Evolutionary conservation across 139 green algal genomes (phyloP), one percentile per base, ranked within the genome.

Genomic region (Tetraselmis chui): DNA sequence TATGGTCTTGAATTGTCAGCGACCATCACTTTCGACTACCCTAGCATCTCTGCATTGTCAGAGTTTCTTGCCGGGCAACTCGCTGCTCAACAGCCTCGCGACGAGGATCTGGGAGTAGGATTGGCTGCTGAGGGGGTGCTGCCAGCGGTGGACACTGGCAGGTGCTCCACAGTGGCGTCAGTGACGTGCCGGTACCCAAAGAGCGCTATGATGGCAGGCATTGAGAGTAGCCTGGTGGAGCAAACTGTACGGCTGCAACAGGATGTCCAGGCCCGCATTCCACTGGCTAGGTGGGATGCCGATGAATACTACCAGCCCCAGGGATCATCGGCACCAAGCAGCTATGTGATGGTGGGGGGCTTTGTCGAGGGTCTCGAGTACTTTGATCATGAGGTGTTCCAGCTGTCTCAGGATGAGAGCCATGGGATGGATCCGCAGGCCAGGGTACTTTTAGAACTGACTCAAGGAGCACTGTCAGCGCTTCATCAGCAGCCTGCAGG

Each of bases 21-120:
- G 29, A 95, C 92, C 1, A 78, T 95, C 1, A 85, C 86, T 1
- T 94, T 95, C 83, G 92, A 96, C 86, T 94, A 93, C 83, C 92
- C 92, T 18, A 82, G 82, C 45, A 67, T 67, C 45, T 67, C 45
- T 18, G 45, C 45, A 67, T 67, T 67, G 45, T 25, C 45, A 25
- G 18, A 5, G 11, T 67, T 67, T 67, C 45, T 67, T 25, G 45
- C 18, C 18, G 45, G 45, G 45, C 45, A 67, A 67, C 45, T 67
- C 45, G 11, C 45, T 18, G 5, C 45, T 18, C 45, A 67, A 67
- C 45, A 67, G 11, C 11, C 5, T 67, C n/a, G n/a, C n/a, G n/a
- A n/a, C n/a, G n/a, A n/a, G n/a, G n/a, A n/a, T n/a, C n/a, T n/a
- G n/a, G n/a, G n/a, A n/a, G n/a, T n/a, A n/a, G n/a, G n/a, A n/a